A percentile compares a stretch with the other conserved stretches of the same genome.
phyloP scores from a whole-genome alignment of 164 flowering plant genomes.

The Piper betle region DNA sequence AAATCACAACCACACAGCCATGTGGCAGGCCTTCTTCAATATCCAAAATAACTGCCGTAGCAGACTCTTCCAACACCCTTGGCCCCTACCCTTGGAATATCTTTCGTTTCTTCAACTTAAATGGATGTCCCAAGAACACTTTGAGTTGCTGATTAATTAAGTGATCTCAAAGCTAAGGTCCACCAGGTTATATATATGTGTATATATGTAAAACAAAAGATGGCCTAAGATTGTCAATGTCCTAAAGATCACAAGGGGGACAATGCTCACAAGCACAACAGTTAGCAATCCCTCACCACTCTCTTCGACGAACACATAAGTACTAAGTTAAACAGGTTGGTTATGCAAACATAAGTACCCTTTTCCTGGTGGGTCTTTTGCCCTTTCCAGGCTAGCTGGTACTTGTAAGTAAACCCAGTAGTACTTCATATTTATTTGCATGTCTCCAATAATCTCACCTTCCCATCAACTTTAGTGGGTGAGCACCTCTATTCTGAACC shows the following conservation, averaged over 20 bases:
- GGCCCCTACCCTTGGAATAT: background rate
- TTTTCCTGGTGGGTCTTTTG: background rate
- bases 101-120: background rate
- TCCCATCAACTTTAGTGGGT: background rate
- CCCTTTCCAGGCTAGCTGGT: slow-evolving; percentile 1
- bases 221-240: background rate
- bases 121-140: no score
- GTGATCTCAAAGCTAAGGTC: no score
- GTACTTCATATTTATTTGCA: background rate
- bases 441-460: background rate
- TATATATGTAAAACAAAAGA: no score
- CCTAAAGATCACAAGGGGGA: background rate
- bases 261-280: background rate
- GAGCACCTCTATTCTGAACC: background rate
- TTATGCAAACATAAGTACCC: background rate
- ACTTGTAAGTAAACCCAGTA: background rate
- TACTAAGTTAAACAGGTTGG: background rate
- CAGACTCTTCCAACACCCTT: slow-evolving; percentile 1
- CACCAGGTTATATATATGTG: no score
- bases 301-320: no score
- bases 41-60: background rate
- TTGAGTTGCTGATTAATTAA: no score
- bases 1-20: slow-evolving; percentile 1
- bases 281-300: background rate
- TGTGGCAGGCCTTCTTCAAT: background rate